phyloP scores from a whole-genome alignment of 331 rosid species.

The Saraca asoca region DNA sequence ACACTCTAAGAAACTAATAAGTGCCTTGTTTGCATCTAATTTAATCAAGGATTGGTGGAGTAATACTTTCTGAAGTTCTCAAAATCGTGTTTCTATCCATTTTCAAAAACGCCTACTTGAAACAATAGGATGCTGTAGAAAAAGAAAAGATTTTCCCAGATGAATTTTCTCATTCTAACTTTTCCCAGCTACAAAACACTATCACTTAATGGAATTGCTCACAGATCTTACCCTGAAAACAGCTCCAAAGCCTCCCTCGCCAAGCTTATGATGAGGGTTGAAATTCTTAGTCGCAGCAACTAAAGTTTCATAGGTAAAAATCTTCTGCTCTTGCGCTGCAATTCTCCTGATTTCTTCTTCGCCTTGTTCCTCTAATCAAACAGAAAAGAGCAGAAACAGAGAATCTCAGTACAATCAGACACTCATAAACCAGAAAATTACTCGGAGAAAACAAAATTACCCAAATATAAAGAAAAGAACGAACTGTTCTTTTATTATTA shows the following conservation, averaged over 20 bases:
- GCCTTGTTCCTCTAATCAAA: too few species aligned
- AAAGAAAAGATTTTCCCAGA: neutral
- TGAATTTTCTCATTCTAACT: conserved; percentile 2
- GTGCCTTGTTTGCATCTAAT: neutral
- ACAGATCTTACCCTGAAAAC: conserved; percentile 66
- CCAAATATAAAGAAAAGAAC: too few species aligned
- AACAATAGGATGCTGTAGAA: conserved; percentile 19
- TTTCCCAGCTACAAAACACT: conserved; percentile 37
- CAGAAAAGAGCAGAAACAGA: too few species aligned
- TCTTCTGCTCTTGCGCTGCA: too few species aligned
- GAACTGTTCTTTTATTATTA: too few species aligned
- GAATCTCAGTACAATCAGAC: too few species aligned
- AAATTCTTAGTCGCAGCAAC: conserved; percentile 75
- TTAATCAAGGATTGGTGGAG: conserved; percentile 18
- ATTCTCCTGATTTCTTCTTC: too few species aligned
- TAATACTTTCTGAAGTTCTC: conserved; percentile 2
- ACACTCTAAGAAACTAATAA: conserved; percentile 2
- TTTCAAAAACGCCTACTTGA: conserved; percentile 11
- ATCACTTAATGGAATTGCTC: neutral
- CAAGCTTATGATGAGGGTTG: conserved; percentile 60
- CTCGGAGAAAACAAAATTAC: too few species aligned
- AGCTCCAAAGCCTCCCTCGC: conserved; percentile 96
- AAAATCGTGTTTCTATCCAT: neutral
- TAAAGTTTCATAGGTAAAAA: conserved; percentile 57
- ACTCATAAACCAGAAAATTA: too few species aligned